phyloP scores from a whole-genome alignment of 1,284 basidiomycete genomes.

The Boletellus sp. region DNA sequence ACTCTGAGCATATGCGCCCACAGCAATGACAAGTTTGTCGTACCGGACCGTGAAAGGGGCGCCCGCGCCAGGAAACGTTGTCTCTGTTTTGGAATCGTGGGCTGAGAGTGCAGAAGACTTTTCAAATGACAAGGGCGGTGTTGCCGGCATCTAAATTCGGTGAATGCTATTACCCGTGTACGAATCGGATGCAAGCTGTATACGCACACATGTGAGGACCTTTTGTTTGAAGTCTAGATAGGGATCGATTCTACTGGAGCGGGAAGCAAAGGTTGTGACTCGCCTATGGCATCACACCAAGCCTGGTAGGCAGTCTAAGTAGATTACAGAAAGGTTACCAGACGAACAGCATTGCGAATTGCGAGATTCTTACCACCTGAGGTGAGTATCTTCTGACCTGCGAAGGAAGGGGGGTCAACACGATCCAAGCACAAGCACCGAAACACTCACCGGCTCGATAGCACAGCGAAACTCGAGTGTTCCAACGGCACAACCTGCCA shows the following conservation, averaged over 20 bases:
- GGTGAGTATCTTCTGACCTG: conserved; percentile 57
- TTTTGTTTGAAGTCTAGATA: conserved; percentile 60
- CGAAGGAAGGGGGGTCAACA: not conserved
- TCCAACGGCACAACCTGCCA: conserved; percentile 76
- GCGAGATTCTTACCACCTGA: conserved; percentile 43
- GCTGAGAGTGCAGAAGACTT: conserved; percentile 12
- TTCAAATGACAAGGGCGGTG: conserved; percentile 40
- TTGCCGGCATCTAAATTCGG: conserved; percentile 51
- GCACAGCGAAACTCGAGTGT: conserved; percentile 80
- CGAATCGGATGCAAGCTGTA: conserved; percentile 1
- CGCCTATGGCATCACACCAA: conserved; percentile 69
- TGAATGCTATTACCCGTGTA: not conserved
- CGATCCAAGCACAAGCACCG: conserved; percentile 20
- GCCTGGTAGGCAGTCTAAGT: conserved; percentile 61
- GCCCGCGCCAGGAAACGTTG: conserved; percentile 9
- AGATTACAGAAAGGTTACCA: not conserved
- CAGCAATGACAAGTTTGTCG: conserved; percentile 82
- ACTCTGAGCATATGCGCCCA: conserved; percentile 84
- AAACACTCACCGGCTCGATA: conserved; percentile 64
- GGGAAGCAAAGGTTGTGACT: conserved; percentile 5
- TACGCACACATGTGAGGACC: conserved; percentile 54
- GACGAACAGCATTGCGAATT: not conserved
- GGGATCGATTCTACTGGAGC: conserved; percentile 9
- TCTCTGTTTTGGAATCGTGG: conserved; percentile 10
- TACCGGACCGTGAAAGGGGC: conserved; percentile 53